phyloP scores from a whole-genome alignment of 1,139 yeast genomes.

The Spathaspora sp. region DNA sequence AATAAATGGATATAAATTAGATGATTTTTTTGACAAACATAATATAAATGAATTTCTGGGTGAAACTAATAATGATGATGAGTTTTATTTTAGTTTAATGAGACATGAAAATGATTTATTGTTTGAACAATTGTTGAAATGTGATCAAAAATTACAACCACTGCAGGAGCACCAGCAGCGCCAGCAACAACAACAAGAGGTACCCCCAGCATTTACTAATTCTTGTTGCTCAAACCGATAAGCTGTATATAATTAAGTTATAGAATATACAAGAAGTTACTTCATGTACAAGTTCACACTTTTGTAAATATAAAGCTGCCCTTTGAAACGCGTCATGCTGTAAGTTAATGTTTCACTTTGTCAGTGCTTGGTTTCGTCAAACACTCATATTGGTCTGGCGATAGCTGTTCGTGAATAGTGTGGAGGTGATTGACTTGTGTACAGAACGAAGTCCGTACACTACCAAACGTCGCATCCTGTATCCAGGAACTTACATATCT shows the following conservation, averaged over 20 bases:
- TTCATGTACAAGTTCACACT: too few species aligned
- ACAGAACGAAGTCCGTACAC: too few species aligned
- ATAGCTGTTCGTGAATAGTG: too few species aligned
- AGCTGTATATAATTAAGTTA: neutral
- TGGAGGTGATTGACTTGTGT: too few species aligned
- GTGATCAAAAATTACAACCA: neutral
- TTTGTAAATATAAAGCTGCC: too few species aligned
- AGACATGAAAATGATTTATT: neutral
- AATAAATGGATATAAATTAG: slow-evolving; percentile 47
- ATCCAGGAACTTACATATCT: too few species aligned
- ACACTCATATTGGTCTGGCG: too few species aligned
- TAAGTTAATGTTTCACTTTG: too few species aligned
- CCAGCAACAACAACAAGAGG: neutral
- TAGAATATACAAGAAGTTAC: too few species aligned
- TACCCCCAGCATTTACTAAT: neutral
- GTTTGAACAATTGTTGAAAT: neutral
- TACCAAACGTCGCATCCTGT: too few species aligned
- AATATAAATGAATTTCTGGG: neutral
- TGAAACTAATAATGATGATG: neutral
- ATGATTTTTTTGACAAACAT: slow-evolving; percentile 27
- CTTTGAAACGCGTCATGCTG: too few species aligned
- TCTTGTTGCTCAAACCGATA: neutral
- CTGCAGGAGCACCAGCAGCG: neutral
- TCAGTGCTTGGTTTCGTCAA: too few species aligned
- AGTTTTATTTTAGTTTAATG: neutral